Base-by-base conservation (phyloP, 495 filamentous ascomycete genomes). In the Thermothielavioides terrestris region DNA sequence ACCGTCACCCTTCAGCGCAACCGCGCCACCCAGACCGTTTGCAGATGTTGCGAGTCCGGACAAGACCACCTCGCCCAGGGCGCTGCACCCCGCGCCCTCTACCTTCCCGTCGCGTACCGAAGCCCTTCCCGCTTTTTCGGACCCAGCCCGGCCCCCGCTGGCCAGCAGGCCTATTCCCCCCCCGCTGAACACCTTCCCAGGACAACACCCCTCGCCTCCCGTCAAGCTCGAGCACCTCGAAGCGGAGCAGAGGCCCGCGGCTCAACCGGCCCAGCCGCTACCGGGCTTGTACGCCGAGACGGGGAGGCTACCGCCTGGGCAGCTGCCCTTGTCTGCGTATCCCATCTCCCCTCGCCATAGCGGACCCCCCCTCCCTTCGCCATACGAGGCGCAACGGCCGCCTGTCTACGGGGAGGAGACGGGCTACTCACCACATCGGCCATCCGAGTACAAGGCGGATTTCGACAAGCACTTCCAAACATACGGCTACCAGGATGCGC, bases 401-500 rank as follows among this genome's bases (percentile, higher is more conserved):
- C 62, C 67, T 2, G 43, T 62, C 1, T 72, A 71, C 35, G 43
- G 51, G 15, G 71, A 74, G 1, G 69, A 74, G 28, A 51, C 37
- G 7, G 66, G 73, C 2, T 69, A 60, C 42, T 57, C 52, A 10
- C 58, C 62, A 41, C 36, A 44, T 21, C 62, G 61, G 10, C 51
- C 64, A 36, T 59, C 48, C 21, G 65, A 71, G 5, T 72, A 73
- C 44, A 68, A 72, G 41, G 51, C 56, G 2, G 61, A 64, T 5
- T 42, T 71, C 4, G 70, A 69, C 41, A 63, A 66, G 48, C 64
- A 66, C 30, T 72, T 70, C 22, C 68, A 74, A 37, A 55, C 58
- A 8, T 71, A 63, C 60, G 60, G 62, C 25, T 74, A 74, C 48
- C 58, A 58, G 18, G 73, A 76, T 27, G 61, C 60, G 7, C 47